Evolutionary conservation across 805 yeast genomes (phyloP), one percentile per base, ranked within the genome.

Genomic region (Barnettozyma salicaria): DNA sequence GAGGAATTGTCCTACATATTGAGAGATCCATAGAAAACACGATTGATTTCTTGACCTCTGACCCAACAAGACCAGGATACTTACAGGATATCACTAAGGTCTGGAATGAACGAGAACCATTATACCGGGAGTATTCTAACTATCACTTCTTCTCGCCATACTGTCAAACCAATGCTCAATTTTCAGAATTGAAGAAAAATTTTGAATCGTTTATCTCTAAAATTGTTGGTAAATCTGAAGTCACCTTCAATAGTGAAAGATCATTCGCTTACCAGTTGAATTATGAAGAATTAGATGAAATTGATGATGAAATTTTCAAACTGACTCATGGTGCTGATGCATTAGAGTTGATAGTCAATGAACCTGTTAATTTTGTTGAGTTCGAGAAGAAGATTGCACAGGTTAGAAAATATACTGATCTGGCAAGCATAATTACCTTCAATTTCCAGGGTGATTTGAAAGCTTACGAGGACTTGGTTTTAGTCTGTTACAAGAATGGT

Each of bases 11-110:
- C 10, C 67, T 92, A 38, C 97, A 92, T 52, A 69, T 92, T 41
- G 97, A 90, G 59, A 80, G 99, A 47, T 84, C 85, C 50, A 72
- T 90, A 43, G 79, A 77, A 40, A 82, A 85, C 48, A 86, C 95
- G 21, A 76, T 88, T 27, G 66, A 69, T 8, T 87, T 85, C 59
- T 70, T 92, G 47, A 71, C 78, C 37, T 61, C 67, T 40, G 99
- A 92, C 60, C 76, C 83, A 32, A 69, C 88, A 0, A 74, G 99
- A 56, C 99, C 99, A 12, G 84, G 95, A 2, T 89, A 80, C 50
- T 70, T 70, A 10, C 85, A 78, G 48, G 96, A 88, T 52, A 79
- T 88, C 49, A 68, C 70, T 46, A 76, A 74, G 20, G 97, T 92
- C 21, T 92, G 96, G 95, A 53, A 64, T 25, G 76, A 88, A 56